Evolutionary conservation across 2,329 filamentous ascomycete genomes (phyloP), one percentile per base, ranked within the genome.

Genomic region (Leptographium wingfieldii): DNA sequence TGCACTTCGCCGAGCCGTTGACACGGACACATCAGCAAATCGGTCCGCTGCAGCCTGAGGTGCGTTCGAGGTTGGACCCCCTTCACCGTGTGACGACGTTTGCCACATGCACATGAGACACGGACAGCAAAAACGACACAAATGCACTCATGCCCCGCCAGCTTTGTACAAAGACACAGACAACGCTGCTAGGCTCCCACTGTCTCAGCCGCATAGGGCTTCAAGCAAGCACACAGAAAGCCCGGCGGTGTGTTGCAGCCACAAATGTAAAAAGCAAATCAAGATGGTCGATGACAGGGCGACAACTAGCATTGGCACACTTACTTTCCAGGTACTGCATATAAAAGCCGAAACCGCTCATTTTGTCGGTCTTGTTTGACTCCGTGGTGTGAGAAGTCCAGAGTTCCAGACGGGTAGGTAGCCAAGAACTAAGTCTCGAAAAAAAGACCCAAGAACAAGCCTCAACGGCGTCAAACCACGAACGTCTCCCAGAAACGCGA

Each of bases 321-420:
- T 82, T 85, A 88, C 85, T 87, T 71, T 86, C 83, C 65, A 88
- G 77, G 71, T 88, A 88, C 68, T 87, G 84, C 79, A 86, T 86
- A 69, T 86, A 86, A 69, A 85, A 86, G 65, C 83, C 83, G 67
- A 63, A 63, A 3, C 77, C 76, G 67, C 77, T 77, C 82, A 85
- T 85, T 64, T 66, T 79, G 71, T 60, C 29, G 29, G 29, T 46
- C 19, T 38, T 38, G 25, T 51, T 29, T 49, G 48, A 46, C 22
- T 25, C 19, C 14, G 33, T 43, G 49, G 25, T 29, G 33, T 11
- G 35, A 6, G 14, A 43, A 56, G 31, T 29, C 16, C 38, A 16
- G 29, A 16, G 46, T n/a, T 46, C 27, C 51, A 53, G 31, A n/a
- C 12, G 48, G n/a, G 48, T 27, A 12, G 6, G n/a, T 25, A 7